Conservation (phyloP, 2,329 filamentous ascomycete species). For the Fusarium aywerte region DNA sequence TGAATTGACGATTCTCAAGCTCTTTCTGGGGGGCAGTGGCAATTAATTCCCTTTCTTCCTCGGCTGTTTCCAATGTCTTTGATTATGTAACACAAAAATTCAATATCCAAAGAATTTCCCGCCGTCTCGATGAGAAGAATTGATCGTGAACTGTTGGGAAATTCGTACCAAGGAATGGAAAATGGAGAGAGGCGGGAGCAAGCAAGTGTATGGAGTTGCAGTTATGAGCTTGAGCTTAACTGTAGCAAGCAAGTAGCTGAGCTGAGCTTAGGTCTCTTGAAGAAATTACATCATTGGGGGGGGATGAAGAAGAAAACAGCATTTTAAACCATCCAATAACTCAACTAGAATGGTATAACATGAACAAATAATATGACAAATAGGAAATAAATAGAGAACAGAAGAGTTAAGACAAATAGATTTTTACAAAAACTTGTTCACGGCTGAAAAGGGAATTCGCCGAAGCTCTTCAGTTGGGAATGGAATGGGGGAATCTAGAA, state of each 20-base stretch:
- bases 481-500: conserved; percentile 6
- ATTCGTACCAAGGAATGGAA: conserved; percentile 14
- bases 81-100: conserved; percentile 20
- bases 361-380: not conserved
- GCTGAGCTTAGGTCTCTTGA: conserved; percentile 25
- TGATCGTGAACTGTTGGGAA: conserved; percentile 1
- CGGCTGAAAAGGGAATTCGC: conserved; percentile 13
- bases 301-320: not conserved
- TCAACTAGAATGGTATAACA: not conserved
- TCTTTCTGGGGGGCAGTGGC: not conserved
- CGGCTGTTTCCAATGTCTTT: conserved; percentile 24
- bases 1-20: conserved; percentile 12
- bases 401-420: not conserved
- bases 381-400: not conserved
- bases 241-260: not conserved
- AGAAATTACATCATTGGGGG: conserved; percentile 44
- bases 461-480: conserved; percentile 8
- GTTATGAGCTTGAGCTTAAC: conserved; percentile 25
- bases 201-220: conserved; percentile 37
- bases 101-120: not conserved
- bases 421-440: conserved; percentile 4
- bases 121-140: conserved; percentile 10
- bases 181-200: conserved; percentile 31
- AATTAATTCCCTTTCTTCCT: conserved; percentile 9
- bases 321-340: conserved; percentile 1